These are phyloP conservation scores for Plenodomus biglobosus DNA, from an alignment of 2,329 filamentous ascomycete genomes.

Conservation along the genomic window DNA sequence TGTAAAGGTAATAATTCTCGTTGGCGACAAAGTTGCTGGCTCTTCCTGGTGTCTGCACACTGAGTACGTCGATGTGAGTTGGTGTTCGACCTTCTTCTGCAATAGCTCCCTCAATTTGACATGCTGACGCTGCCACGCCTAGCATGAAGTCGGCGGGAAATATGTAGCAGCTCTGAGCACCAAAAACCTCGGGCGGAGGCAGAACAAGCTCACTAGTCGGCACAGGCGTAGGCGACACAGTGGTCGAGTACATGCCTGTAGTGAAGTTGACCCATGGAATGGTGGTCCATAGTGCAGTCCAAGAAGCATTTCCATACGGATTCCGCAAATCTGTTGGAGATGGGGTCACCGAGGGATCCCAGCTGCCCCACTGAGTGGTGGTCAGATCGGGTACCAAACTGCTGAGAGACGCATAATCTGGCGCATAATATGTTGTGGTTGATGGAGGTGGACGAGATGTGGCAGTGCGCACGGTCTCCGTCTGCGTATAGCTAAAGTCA, in stretches of 20 bases:
- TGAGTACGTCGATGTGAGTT: slow-evolving; percentile 20
- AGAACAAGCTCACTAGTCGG: slow-evolving; percentile 58
- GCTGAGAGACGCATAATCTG: slow-evolving; percentile 41
- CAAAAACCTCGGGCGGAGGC: slow-evolving; percentile 57
- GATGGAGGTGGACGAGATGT: slow-evolving; percentile 39
- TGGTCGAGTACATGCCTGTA: slow-evolving; percentile 51
- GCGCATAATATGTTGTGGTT: slow-evolving; percentile 40
- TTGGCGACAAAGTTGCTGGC: slow-evolving; percentile 42
- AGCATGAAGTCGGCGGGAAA: slow-evolving; percentile 53
- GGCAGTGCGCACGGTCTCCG: slow-evolving; percentile 44
- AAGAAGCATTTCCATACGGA: slow-evolving; percentile 46
- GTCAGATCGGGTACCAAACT: slow-evolving; percentile 40
- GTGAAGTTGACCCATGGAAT: slow-evolving; percentile 44
- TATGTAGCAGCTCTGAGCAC: slow-evolving; percentile 52
- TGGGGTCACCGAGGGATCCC: slow-evolving; percentile 41
- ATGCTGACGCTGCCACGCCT: slow-evolving; percentile 31
- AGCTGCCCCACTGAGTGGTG: slow-evolving; percentile 49
- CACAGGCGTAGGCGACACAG: slow-evolving; percentile 58
- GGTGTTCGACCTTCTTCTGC: slow-evolving; percentile 35
- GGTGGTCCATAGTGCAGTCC: slow-evolving; percentile 42
- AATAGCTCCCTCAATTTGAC: slow-evolving; percentile 36
- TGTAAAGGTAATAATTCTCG: slow-evolving; percentile 59
- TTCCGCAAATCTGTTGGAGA: slow-evolving; percentile 38
- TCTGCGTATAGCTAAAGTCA: slow-evolving; percentile 43
- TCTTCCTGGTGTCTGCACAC: slow-evolving; percentile 9